Percentiles rank a stretch among this genome's conserved stretches.
Conservation (phyloP, 345 rosid genomes). For the Hibiscus syriacus region DNA sequence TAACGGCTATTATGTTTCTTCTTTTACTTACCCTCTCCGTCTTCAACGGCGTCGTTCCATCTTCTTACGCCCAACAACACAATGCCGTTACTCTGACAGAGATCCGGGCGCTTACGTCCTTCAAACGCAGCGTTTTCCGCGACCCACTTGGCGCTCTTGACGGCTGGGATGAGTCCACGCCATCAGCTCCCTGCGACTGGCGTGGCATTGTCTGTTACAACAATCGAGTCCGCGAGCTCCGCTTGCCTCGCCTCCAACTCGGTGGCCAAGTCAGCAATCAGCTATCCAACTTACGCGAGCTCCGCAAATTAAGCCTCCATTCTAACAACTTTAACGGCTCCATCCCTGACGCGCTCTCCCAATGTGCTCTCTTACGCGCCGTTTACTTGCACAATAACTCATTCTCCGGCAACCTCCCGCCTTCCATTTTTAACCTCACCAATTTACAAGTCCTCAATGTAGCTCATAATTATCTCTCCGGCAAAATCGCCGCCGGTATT, state of each 20-base stretch:
- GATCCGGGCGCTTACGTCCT: constrained; percentile 44
- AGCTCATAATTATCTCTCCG: constrained; percentile 63
- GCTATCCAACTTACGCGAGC: constrained; percentile 48
- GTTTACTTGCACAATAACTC: constrained; percentile 68
- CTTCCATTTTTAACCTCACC: constrained; percentile 45
- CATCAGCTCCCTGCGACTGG: constrained; percentile 85
- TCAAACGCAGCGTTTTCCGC: constrained; percentile 39
- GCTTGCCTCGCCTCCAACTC: constrained; percentile 65
- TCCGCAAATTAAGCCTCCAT: constrained; percentile 75
- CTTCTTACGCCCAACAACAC: not conserved
- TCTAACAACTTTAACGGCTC: constrained; percentile 53
- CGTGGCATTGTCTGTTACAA: constrained; percentile 54
- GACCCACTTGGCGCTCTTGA: constrained; percentile 67
- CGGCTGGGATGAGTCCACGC: constrained; percentile 54
- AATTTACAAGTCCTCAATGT: constrained; percentile 63
- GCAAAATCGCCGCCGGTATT: constrained; percentile 30
- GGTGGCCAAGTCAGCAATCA: constrained; percentile 40
- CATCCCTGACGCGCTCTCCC: constrained; percentile 58
- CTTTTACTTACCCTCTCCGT: constrained; percentile 20
- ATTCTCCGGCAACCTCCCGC: constrained; percentile 52
- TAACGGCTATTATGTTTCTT: constrained; percentile 46
- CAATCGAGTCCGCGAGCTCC: constrained; percentile 54
- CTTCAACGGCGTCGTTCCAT: constrained; percentile 5
- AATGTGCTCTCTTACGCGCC: constrained; percentile 62
- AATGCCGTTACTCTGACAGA: constrained; percentile 29